A percentile compares a stretch with the other conserved stretches of the same genome.
phyloP scores from a whole-genome alignment of 768 basidiomycete genomes.

The Tephrocybe sp. region DNA sequence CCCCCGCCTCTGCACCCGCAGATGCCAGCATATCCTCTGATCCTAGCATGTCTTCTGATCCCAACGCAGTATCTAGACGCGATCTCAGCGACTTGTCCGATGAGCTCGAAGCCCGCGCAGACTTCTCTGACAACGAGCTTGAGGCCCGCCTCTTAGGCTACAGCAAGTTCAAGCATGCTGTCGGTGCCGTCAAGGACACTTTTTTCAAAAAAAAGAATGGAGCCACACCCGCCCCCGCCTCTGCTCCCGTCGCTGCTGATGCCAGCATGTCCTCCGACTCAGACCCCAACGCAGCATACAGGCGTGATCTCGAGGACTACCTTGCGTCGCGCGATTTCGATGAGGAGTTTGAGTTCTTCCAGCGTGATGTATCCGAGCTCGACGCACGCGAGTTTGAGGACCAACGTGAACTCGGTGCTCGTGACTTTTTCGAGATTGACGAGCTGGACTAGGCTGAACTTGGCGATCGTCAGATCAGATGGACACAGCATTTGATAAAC shows the following conservation, averaged over 20 bases:
- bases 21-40: no score
- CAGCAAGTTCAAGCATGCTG: not conserved
- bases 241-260: not conserved
- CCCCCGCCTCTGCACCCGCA: not conserved
- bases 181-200: not conserved
- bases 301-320: not conserved
- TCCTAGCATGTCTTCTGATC: no score
- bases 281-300: not conserved
- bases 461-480: no score
- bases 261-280: not conserved
- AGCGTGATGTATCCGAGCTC: not conserved
- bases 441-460: no score
- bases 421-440: conserved; percentile 1
- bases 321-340: not conserved
- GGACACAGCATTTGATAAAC: no score
- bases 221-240: not conserved
- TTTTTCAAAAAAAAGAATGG: not conserved
- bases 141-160: not conserved
- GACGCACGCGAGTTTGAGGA: not conserved
- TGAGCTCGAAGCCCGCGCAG: not conserved
- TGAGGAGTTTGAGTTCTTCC: not conserved
- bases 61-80: not conserved
- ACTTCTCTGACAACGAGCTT: not conserved
- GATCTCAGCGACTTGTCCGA: not conserved
- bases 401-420: not conserved